Evolutionary conservation across 2,329 filamentous ascomycete genomes (phyloP).

Genomic region (Drechslera avenae): DNA sequence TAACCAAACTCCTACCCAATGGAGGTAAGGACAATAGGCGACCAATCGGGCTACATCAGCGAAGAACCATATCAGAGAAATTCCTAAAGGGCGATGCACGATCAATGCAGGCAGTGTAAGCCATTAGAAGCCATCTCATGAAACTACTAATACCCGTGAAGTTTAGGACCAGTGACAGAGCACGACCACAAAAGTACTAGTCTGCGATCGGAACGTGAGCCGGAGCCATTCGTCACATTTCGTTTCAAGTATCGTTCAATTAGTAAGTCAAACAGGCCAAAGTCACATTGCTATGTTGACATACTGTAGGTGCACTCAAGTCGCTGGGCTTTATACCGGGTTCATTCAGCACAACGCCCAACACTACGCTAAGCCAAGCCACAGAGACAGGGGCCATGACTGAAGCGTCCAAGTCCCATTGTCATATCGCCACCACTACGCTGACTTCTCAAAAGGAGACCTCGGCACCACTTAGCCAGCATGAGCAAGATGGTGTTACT

Average conservation of each 20-base stretch:
- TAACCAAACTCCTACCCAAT: neutral
- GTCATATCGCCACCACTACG: neutral
- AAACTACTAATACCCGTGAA: neutral
- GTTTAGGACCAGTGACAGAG: neutral
- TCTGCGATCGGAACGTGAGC: neutral
- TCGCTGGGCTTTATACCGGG: neutral
- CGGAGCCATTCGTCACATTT: slow-evolving; percentile 8
- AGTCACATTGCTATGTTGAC: neutral
- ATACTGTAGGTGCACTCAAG: neutral
- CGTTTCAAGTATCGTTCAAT: slow-evolving; percentile 6
- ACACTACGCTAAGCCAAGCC: too few relatives aligned
- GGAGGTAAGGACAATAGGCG: too few relatives aligned
- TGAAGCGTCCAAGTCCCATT: too few relatives aligned
- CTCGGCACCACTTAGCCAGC: neutral
- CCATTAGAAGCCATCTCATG: neutral
- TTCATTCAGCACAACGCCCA: too few relatives aligned
- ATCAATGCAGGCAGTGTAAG: slow-evolving; percentile 17
- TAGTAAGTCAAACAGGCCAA: neutral
- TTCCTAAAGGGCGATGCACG: slow-evolving; percentile 16
- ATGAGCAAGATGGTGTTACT: neutral
- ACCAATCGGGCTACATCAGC: too few relatives aligned
- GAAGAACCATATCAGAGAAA: slow-evolving; percentile 12
- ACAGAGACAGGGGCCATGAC: too few relatives aligned
- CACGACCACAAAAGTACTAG: neutral
- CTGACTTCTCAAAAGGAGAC: neutral